Evolutionary conservation across 306 rosid species (phyloP), one percentile per base, ranked within the genome.

Genomic region (Pyrus bretschneideri): DNA sequence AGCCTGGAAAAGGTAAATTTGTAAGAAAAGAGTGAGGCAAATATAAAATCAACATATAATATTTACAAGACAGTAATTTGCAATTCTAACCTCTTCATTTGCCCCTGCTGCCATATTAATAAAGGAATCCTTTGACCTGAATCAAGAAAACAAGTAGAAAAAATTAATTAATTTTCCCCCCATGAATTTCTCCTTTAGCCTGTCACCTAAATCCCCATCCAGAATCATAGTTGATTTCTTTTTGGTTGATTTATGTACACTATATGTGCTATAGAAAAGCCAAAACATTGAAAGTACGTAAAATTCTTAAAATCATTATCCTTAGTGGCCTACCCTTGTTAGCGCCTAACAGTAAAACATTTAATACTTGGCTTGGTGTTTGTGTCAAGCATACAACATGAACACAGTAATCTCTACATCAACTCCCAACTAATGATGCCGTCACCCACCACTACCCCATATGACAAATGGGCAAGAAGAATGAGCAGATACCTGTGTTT

Each of bases 91-190:
- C 95, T 96, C 99, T 65, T 96, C 99, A 83, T 84, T 96, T 77
- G 98, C 99, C 83, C 98, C 99, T 30, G 97, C 98, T 73, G 99
- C 85, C 82, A 96, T 96, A 84, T 91, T 81, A 77, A 96, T 73
- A 52, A 96, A 93, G 71, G 97, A 84, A 19, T 93, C 97, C 81
- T 88, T 96, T 54, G 97, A 87, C 86, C 99, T 95, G 88, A 23
- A 83, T 27, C 46, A 27, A 14, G 23, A 21, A 11, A 15, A 64
- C 10, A 38, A 18, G 22, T 5, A 46, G 23, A 66, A 33, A 18
- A 30, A 31, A 15, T 29, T 33, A 25, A 52, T 40, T 40, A 9
- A 69, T 55, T 27, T 23, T 44, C 46, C 14, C 49, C 9, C 44
- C 59, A 31, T 69, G n/a, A 35, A 19, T 11, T 44, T 27, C 60